A percentile compares a stretch with the other conserved stretches of the same genome.
phyloP scores from a whole-genome alignment of 2,329 filamentous ascomycete genomes.

The Fusarium oligoseptatum region DNA sequence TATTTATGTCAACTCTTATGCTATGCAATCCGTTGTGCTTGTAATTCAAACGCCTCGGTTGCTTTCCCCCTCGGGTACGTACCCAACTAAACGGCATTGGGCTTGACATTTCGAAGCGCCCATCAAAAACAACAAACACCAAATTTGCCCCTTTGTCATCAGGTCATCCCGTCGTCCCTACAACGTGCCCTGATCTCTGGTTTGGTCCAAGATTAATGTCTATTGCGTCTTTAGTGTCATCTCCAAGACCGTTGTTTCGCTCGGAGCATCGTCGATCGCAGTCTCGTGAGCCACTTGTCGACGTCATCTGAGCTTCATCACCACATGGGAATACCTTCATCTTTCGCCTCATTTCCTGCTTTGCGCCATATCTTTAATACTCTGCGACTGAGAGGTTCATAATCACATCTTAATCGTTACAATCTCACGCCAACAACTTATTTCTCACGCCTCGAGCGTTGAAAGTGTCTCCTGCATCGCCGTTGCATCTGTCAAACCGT shows the following conservation, averaged over 20 bases:
- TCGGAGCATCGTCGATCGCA: not conserved
- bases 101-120: not conserved
- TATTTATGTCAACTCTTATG: not conserved
- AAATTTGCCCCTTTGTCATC: slow-evolving; percentile 2
- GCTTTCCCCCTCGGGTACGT: not conserved
- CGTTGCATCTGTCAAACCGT: not conserved
- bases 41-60: not conserved
- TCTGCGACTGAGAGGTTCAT: not conserved
- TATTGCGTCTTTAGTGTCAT: not conserved
- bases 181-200: not conserved
- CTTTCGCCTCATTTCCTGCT: slow-evolving; percentile 23
- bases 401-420: not conserved
- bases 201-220: not conserved
- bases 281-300: slow-evolving; percentile 11
- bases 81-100: not conserved
- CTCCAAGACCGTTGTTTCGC: not conserved
- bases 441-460: not conserved
- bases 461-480: not conserved
- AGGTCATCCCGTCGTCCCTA: not conserved
- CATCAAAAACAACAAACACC: slow-evolving; percentile 5
- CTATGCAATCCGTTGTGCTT: not conserved
- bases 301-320: slow-evolving; percentile 31
- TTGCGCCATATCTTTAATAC: not conserved
- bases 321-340: slow-evolving; percentile 23
- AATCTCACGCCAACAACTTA: not conserved